These are phyloP conservation scores for Pleurotus pulmonarius DNA, from an alignment of 768 basidiomycete species.

Conservation along the genomic window DNA sequence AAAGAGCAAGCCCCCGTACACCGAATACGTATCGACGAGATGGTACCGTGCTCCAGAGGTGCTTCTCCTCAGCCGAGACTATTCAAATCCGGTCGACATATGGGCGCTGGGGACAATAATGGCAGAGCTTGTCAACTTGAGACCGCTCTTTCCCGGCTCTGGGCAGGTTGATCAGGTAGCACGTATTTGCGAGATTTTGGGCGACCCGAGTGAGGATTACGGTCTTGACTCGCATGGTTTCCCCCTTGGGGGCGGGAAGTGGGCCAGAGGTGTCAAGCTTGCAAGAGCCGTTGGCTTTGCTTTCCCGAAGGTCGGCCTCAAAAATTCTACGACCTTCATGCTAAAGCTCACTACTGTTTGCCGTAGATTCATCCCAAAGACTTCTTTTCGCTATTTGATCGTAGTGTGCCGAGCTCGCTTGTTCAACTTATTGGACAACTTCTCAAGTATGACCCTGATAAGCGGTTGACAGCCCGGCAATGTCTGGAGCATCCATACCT, in stretches of 20 bases:
- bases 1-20: constrained; percentile 85
- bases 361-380: constrained; percentile 61
- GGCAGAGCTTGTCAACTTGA: constrained; percentile 93
- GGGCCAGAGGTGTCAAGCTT: constrained; percentile 84
- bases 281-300: constrained; percentile 81
- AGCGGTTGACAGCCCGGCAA: constrained; percentile 80
- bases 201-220: constrained; percentile 85
- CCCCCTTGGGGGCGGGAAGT: constrained; percentile 80
- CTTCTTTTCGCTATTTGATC: constrained; percentile 72
- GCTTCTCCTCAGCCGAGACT: constrained; percentile 84
- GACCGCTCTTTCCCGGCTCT: constrained; percentile 92
- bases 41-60: constrained; percentile 99
- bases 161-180: constrained; percentile 91
- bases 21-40: constrained; percentile 98
- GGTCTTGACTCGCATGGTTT: constrained; percentile 69
- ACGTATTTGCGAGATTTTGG: constrained; percentile 88
- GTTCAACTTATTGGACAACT: constrained; percentile 91
- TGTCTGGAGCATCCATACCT: constrained; percentile 91
- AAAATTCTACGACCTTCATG: constrained; percentile 8
- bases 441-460: constrained; percentile 87
- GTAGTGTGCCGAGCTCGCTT: constrained; percentile 70
- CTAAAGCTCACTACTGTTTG: constrained; percentile 3
- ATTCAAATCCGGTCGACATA: constrained; percentile 97
- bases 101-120: constrained; percentile 99
- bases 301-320: constrained; percentile 76